Evolutionary conservation across 2,329 filamentous ascomycete genomes (phyloP), one percentile per base, ranked within the genome.

Genomic region (Alternaria arbusti): DNA sequence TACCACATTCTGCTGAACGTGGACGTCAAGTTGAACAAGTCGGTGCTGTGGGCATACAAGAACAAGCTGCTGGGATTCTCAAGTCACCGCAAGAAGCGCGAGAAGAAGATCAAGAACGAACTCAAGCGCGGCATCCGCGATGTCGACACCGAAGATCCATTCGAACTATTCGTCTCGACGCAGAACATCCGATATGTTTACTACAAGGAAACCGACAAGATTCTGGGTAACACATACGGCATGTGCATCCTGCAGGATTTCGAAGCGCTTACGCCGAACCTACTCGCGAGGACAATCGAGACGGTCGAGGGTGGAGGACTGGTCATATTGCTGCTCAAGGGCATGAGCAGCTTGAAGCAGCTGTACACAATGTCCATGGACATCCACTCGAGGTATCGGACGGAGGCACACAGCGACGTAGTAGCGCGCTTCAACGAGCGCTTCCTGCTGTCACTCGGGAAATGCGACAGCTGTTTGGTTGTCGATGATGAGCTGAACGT

Each of bases 201-300:
- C 86, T 99, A 99, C 86, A 99, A 99, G 83, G 96, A 99, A 84
- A 98, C 96, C 26, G 96, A 99, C 76, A 98, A 97, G 86, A 97
- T 99, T 77, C 83, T 98, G 60, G 96, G 96, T 79, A 97, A 98
- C 80, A 99, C 96, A 46, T 99, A 96, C 78, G 95, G 95, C 78
- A 97, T 97, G 93, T 97, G 94, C 80, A 97, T 99, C 69, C 83
- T 99, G 71, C 96, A 99, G 81, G 96, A 99, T 78, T 99, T 99
- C 74, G 96, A 99, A 82, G 96, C 94, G 44, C 88, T 99, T 71
- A 99, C 96, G 10, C 96, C 96, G n/a, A 99, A 99, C 78, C 86
- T 97, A 69, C 87, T 99, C 30, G 96, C 96, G 22, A 89, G 95
- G 66, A 97, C 94, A 1, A 93, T 99, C 71, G 96, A 99, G 83